Evolutionary conservation across 2,329 filamentous ascomycete genomes (phyloP).

Genomic region (Parafenestella ontariensis): DNA sequence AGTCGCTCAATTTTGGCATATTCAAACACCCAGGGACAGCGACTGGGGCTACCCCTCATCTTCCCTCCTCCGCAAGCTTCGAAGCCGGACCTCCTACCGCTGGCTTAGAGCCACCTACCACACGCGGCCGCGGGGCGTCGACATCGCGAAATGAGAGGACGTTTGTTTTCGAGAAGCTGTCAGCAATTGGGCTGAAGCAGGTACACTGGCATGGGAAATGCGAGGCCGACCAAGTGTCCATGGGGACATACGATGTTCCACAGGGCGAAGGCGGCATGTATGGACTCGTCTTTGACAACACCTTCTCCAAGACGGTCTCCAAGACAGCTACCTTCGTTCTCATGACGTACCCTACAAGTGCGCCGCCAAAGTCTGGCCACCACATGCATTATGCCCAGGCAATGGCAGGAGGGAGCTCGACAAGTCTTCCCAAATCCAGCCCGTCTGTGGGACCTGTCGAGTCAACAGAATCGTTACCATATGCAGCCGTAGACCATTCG

Average conservation of each 20-base stretch:
- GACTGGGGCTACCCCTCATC: conserved; percentile 53
- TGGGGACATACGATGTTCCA: conserved; percentile 84
- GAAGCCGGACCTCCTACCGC: conserved; percentile 46
- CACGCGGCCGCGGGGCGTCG: conserved; percentile 58
- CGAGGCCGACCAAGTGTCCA: conserved; percentile 93
- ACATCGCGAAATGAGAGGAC: conserved; percentile 73
- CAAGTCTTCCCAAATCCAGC: conserved; percentile 49
- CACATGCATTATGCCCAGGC: conserved; percentile 68
- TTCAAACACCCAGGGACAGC: conserved; percentile 92
- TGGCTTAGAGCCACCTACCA: conserved; percentile 60
- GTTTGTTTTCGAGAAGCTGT: conserved; percentile 71
- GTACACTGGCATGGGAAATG: conserved; percentile 89
- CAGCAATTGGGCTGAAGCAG: conserved; percentile 66
- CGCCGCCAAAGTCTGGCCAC: conserved; percentile 75
- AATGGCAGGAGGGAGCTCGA: conserved; percentile 57
- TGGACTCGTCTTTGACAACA: conserved; percentile 97
- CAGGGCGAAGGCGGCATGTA: conserved; percentile 86
- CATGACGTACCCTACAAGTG: conserved; percentile 87
- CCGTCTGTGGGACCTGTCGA: conserved; percentile 54
- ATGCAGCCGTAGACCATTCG: conserved; percentile 49
- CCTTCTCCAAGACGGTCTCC: conserved; percentile 88
- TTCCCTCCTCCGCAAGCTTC: conserved; percentile 44
- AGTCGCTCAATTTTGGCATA: conserved; percentile 97
- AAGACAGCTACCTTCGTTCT: conserved; percentile 96
- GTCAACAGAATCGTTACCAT: conserved; percentile 59